Evolutionary conservation across 1,284 basidiomycete genomes (phyloP).

Genomic region (Ustilago hordei): DNA sequence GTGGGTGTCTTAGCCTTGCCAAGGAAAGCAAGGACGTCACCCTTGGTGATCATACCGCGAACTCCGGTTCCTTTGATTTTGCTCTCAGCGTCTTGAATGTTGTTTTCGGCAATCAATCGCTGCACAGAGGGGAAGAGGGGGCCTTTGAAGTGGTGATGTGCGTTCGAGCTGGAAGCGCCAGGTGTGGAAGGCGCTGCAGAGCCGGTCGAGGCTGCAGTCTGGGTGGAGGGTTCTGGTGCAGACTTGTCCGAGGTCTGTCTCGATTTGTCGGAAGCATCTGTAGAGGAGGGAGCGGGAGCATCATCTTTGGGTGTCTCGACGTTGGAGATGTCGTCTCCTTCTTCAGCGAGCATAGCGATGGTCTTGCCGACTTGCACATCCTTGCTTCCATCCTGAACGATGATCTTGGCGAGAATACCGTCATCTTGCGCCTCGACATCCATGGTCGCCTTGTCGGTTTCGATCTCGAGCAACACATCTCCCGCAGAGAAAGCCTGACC

Average conservation of each 20-base stretch:
- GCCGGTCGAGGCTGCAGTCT: conserved; percentile 42
- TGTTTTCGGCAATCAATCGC: conserved; percentile 65
- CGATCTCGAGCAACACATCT: conserved; percentile 94
- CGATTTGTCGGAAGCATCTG: conserved; percentile 18
- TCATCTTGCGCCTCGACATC: conserved; percentile 72
- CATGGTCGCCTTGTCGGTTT: conserved; percentile 70
- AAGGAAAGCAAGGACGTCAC: conserved; percentile 70
- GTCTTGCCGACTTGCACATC: conserved; percentile 69
- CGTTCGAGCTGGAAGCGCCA: conserved; percentile 34
- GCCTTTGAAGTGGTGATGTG: conserved; percentile 39
- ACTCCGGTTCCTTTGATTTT: conserved; percentile 70
- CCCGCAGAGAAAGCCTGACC: conserved; percentile 74
- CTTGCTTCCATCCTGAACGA: conserved; percentile 65
- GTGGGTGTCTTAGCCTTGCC: conserved; percentile 63
- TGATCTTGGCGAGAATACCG: conserved; percentile 71
- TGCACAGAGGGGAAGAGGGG: conserved; percentile 69
- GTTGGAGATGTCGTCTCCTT: conserved; percentile 70
- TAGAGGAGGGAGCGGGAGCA: conserved; percentile 12
- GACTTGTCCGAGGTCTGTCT: conserved; percentile 32
- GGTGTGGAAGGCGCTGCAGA: conserved; percentile 31
- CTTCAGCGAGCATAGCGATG: conserved; percentile 71
- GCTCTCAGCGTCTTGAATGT: conserved; percentile 63
- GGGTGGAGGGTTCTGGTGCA: conserved; percentile 26
- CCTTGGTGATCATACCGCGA: conserved; percentile 71
- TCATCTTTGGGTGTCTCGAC: conserved; percentile 60